phyloP scores from a whole-genome alignment of 2,329 filamentous ascomycete species.

The Aspergillus sp. region DNA sequence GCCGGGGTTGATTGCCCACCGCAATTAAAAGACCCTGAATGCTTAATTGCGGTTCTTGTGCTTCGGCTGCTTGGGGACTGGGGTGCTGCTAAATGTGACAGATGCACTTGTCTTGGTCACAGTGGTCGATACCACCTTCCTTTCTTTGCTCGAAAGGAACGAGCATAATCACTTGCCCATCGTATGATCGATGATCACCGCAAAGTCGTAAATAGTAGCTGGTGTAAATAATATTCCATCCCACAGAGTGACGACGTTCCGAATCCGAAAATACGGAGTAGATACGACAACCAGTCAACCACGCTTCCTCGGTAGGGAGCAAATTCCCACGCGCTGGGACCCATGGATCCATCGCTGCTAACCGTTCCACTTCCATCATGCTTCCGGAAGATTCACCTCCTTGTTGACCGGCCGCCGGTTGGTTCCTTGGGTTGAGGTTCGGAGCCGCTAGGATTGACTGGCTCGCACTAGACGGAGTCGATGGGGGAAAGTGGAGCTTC shows the following conservation, averaged over 20 bases:
- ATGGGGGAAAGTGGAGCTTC: neutral
- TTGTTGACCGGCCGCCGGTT: neutral
- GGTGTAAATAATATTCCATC: neutral
- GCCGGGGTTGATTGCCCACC: constrained; percentile 1
- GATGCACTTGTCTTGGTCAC: too few relatives aligned
- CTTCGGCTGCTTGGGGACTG: neutral
- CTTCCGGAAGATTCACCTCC: constrained; percentile 10
- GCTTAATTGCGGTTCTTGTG: constrained; percentile 1
- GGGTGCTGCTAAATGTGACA: too few relatives aligned
- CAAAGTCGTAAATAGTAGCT: too few relatives aligned
- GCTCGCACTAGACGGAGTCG: neutral
- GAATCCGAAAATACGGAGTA: neutral
- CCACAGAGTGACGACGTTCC: neutral
- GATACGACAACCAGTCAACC: neutral
- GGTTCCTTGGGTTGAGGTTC: neutral
- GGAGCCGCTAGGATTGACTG: neutral
- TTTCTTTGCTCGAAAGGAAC: too few relatives aligned
- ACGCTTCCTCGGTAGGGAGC: neutral
- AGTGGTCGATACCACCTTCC: too few relatives aligned
- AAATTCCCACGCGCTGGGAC: constrained; percentile 5
- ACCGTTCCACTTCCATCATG: constrained; percentile 5
- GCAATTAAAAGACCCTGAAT: constrained; percentile 11
- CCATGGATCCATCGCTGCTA: constrained; percentile 4
- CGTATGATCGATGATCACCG: too few relatives aligned
- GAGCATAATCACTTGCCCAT: too few relatives aligned